phyloP scores from a whole-genome alignment of 225 moss, liverwort and hornwort species.

The Rhytidiadelphus loreus region DNA sequence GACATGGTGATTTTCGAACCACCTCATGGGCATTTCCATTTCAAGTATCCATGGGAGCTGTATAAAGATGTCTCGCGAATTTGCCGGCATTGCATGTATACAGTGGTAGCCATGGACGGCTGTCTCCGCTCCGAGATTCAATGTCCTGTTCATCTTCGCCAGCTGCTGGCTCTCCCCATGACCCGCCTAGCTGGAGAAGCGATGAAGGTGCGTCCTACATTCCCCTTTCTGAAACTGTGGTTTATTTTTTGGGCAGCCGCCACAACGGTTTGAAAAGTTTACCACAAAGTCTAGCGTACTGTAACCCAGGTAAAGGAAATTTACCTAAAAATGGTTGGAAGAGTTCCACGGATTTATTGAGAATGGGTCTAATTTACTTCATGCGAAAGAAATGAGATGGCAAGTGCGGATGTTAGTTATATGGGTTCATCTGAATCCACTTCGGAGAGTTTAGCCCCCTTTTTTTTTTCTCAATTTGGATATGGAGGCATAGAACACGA shows the following conservation, averaged over 20 bases:
- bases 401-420: background rate
- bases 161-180: constrained; percentile 39
- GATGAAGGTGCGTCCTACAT: constrained; percentile 18
- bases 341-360: background rate
- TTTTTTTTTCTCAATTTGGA: background rate
- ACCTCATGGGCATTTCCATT: constrained; percentile 36
- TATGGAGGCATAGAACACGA: background rate
- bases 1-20: constrained; percentile 41
- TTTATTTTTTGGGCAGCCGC: background rate
- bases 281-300: background rate
- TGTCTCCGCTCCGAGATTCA: constrained; percentile 46
- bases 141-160: constrained; percentile 38
- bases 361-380: background rate
- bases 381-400: background rate
- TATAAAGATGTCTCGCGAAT: constrained; percentile 40
- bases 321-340: background rate
- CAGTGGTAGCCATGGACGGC: constrained; percentile 42
- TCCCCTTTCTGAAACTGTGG: background rate
- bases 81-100: constrained; percentile 50
- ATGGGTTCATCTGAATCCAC: background rate
- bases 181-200: constrained; percentile 39
- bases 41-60: constrained; percentile 39
- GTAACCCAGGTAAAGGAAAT: background rate
- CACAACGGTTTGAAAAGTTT: background rate
- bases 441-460: background rate